phyloP scores from a whole-genome alignment of 2,329 filamentous ascomycete species.

The Graphilbum ipis-grandicollis region DNA sequence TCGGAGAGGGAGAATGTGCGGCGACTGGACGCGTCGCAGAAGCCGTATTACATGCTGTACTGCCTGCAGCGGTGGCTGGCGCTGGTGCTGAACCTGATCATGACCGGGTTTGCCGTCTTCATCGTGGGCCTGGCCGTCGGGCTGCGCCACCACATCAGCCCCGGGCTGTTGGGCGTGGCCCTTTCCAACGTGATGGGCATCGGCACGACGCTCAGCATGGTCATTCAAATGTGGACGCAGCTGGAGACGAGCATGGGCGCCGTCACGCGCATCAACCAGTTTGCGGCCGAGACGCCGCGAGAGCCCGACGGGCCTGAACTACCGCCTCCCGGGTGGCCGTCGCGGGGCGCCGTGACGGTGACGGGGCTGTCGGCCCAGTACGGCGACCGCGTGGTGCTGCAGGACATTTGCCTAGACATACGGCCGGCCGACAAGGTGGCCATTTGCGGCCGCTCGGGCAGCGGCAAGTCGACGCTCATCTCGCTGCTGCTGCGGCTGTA shows the following conservation, averaged over 20 bases:
- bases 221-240: constrained; percentile 17
- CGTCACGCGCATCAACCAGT: constrained; percentile 13
- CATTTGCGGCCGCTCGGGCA: constrained; percentile 78
- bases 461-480: constrained; percentile 80
- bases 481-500: constrained; percentile 77
- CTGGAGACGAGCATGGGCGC: constrained; percentile 19
- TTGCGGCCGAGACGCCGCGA: constrained; percentile 10
- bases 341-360: too few relatives aligned
- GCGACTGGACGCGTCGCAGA: constrained; percentile 26
- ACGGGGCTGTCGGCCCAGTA: too few relatives aligned
- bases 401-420: too few relatives aligned
- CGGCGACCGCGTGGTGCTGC: too few relatives aligned
- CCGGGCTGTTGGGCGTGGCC: constrained; percentile 17
- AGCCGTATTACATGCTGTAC: constrained; percentile 30
- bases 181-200: constrained; percentile 18
- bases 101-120: constrained; percentile 25
- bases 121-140: constrained; percentile 13
- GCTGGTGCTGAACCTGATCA: constrained; percentile 30
- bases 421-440: constrained; percentile 60
- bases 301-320: too few relatives aligned
- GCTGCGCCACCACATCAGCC: background rate
- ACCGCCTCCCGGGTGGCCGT: too few relatives aligned
- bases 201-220: constrained; percentile 16
- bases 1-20: constrained; percentile 7
- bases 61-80: constrained; percentile 35